Evolutionary conservation across 176 grass and related monocot genomes (phyloP), one percentile per base, ranked within the genome.

Genomic region (Areca catechu): DNA sequence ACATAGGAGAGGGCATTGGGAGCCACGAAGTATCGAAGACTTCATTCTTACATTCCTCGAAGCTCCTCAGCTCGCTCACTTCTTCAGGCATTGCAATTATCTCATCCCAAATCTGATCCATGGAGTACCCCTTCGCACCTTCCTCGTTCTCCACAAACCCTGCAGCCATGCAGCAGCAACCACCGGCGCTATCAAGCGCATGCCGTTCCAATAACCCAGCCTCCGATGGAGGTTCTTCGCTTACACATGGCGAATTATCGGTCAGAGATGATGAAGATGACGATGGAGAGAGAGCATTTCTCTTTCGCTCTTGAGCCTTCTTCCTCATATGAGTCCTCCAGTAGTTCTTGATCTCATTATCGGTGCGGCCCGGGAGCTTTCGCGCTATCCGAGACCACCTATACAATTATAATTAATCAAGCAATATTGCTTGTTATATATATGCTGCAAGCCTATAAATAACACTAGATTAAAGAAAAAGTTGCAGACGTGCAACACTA

Each of bases 321-420:
- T 95, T 95, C 74, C 89, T 95, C 89, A 89, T 95, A 67, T 89
- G 89, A 5, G 89, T 95, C 69, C 84, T 95, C 89, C 89, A 95
- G 74, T 89, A 95, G 74, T 95, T 95, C 77, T 95, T 95, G 63
- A 95, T 95, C 84, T 95, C 89, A 16, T 95, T 95, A 53, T 95
- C 89, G 7, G 89, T 95, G 54, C 89, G 89, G 23, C 89, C 89
- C 47, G 89, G 89, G 23, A 95, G 52, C 59, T 64, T 77, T 20
- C 84, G 62, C 34, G 89, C 89, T 62, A 95, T 89, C 54, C 89
- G 75, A 47, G 89, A 95, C 89, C 89, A 95, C 77, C 89, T 95
- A 37, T 70, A 70, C 16, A 84, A 49, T 23, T 25, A 25, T 50
- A 79, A n/a, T n/a, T n/a, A n/a, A n/a, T n/a, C n/a, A n/a, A 49